Evolutionary conservation across 257 asterid genomes (phyloP), one percentile per base, ranked within the genome.

Genomic region (Echium plantagineum): DNA sequence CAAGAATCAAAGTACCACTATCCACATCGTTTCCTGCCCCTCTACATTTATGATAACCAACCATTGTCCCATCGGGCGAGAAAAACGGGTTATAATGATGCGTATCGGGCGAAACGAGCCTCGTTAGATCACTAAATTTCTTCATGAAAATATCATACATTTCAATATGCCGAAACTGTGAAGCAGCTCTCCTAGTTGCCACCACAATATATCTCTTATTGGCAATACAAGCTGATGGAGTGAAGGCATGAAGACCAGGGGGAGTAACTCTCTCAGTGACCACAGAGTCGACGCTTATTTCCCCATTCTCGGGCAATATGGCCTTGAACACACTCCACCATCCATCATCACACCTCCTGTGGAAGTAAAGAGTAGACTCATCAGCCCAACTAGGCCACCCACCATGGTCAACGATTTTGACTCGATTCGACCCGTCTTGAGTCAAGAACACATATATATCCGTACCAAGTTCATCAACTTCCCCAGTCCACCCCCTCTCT

Each of bases 371-470:
- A 57, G 90, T 85, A 2, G 78, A 83, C 32, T 87, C 96, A 18
- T 87, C 94, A 5, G 31, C 85, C 97, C 97, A 87, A 63, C 75
- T 78, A 70, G 97, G 97, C 97, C 97, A 90, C 13, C 95, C 96
- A 15, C 97, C 97, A 51, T 85, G 94, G 59, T 90, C 94, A 20
- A 87, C 65, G 7, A 87, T 68, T 63, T 74, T 87, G 18, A 87
- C 86, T 70, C 97, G 89, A 6, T 63, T 69, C 66, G 94, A 81
- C 65, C 97, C 97, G 68, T 87, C 91, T 22, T 58, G 66, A 57
- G 95, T 87, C 73, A 56, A 46, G 80, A 87, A 85, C 49, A 83
- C 59, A 16, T 83, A 83, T 18, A 90, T 75, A 67, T 87, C 95
- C 5, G 97, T 87, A 24, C 49, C 61, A 47, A 90, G 86, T 32